These are phyloP conservation scores for Mortierella hygrophila DNA, from an alignment of 192 early-diverging fungal genomes.

Conservation along the genomic window DNA sequence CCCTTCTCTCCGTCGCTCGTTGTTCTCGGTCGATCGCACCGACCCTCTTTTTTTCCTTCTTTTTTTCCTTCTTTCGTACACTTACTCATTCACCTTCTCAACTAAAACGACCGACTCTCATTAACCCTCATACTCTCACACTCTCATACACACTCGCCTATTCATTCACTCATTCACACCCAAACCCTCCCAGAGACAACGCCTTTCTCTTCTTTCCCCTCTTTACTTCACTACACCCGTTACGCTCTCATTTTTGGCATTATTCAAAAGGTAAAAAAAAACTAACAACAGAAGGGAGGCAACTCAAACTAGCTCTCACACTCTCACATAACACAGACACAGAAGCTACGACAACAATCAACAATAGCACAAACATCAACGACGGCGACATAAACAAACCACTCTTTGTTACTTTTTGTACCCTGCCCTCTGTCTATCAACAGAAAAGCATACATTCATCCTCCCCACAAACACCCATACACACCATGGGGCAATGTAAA, in stretches of 20 bases:
- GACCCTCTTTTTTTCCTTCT: background rate
- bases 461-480: background rate
- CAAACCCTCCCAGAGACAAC: background rate
- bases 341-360: background rate
- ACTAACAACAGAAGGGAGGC: background rate
- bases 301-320: background rate
- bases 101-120: background rate
- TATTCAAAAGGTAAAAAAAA: background rate
- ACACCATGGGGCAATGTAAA: background rate
- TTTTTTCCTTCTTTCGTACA: background rate
- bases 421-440: background rate
- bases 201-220: background rate
- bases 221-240: background rate
- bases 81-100: background rate
- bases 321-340: background rate
- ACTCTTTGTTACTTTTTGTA: background rate
- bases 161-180: background rate
- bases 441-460: background rate
- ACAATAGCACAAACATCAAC: background rate
- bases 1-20: background rate
- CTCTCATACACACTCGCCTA: background rate
- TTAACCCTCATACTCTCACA: background rate
- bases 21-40: background rate
- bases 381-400: background rate
- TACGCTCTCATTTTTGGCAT: slow-evolving; percentile 4